These are phyloP conservation scores for Chrysopogon serrulatus DNA, from an alignment of 176 grass and related monocot genomes.

Conservation along the genomic window DNA sequence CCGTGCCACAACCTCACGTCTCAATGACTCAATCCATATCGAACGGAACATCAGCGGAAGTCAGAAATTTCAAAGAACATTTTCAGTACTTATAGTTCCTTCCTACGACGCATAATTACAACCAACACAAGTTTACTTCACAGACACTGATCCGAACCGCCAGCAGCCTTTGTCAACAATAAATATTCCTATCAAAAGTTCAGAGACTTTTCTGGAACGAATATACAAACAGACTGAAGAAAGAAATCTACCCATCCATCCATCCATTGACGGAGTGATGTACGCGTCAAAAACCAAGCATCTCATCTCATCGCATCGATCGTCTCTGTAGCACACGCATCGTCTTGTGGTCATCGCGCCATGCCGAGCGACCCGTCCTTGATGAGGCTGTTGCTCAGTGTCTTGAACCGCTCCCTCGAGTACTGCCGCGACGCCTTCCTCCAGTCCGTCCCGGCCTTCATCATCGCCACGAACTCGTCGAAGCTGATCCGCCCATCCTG, in stretches of 20 bases:
- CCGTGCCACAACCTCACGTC: no score
- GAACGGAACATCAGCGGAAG: no score
- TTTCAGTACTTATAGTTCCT: no score
- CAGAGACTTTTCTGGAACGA: neutral
- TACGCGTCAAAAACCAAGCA: slow-evolving; percentile 28
- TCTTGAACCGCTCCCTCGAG: slow-evolving; percentile 85
- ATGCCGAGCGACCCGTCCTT: slow-evolving; percentile 64
- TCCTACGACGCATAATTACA: neutral
- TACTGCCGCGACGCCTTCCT: slow-evolving; percentile 94
- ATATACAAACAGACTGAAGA: neutral
- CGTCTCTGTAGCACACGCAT: neutral
- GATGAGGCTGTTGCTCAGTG: slow-evolving; percentile 76
- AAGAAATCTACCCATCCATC: neutral
- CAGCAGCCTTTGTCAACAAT: neutral
- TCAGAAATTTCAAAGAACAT: no score
- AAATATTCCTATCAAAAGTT: neutral
- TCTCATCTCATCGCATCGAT: slow-evolving; percentile 22
- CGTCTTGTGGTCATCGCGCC: neutral
- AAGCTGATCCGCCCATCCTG: slow-evolving; percentile 84
- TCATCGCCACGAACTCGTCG: slow-evolving; percentile 83
- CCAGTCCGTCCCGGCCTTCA: slow-evolving; percentile 94
- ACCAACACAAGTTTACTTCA: neutral
- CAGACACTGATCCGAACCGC: neutral
- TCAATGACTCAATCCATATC: no score
- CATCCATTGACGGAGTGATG: neutral